Evolutionary conservation across 2,329 filamentous ascomycete genomes (phyloP).

Genomic region (Chaetomium sp.): DNA sequence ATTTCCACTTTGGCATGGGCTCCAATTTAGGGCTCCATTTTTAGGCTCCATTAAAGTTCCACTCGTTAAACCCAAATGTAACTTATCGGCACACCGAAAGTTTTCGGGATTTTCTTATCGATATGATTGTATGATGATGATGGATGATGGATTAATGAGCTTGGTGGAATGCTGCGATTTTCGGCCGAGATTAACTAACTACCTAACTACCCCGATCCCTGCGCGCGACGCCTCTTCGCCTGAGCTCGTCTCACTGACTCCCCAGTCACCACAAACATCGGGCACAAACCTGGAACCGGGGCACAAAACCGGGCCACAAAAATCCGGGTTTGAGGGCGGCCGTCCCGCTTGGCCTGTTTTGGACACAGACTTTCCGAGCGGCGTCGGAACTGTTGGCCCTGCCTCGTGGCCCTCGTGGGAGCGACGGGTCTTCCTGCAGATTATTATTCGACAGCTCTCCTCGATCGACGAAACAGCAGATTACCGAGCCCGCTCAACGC

Average conservation of each 20-base stretch:
- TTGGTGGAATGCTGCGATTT: background rate
- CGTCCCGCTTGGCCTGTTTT: background rate
- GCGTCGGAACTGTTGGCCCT: background rate
- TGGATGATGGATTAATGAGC: background rate
- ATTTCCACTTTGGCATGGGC: background rate
- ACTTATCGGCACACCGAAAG: background rate
- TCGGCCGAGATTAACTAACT: background rate
- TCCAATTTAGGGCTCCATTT: background rate
- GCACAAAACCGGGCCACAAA: background rate
- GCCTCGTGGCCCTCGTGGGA: background rate
- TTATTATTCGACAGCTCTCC: background rate
- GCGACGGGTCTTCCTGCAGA: background rate
- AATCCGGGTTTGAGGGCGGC: background rate
- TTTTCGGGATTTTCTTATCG: background rate
- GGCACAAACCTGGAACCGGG: no score
- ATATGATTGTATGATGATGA: no score
- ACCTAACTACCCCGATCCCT: background rate
- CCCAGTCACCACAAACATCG: background rate
- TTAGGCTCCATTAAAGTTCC: background rate
- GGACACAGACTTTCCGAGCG: background rate
- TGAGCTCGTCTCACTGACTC: background rate
- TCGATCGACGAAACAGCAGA: constrained; percentile 9
- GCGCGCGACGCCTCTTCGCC: background rate
- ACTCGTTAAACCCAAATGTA: background rate
- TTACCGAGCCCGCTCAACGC: background rate